Evolutionary conservation across 2,329 filamentous ascomycete species (phyloP), one percentile per base, ranked within the genome.

Genomic region (Colletotrichum tanaceti): DNA sequence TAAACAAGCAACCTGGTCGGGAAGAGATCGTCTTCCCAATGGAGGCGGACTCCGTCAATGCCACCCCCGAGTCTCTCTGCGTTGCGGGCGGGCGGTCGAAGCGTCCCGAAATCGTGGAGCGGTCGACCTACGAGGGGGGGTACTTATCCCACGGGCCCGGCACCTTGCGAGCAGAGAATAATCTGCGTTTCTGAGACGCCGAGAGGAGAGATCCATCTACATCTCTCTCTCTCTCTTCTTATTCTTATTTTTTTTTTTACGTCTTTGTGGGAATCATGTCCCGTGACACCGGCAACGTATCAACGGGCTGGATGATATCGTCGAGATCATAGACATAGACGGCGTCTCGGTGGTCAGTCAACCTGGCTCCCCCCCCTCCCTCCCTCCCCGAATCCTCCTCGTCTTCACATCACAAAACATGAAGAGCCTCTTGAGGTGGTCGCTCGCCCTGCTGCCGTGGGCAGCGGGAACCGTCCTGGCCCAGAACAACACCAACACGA

Each of bases 401-500:
- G n/a, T n/a, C n/a, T n/a, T n/a, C 50, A 24, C 35, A 22, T 50
- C 5, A 50, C 6, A 20, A 63, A 68, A n/a, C n/a, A n/a, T 68
- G 65, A 61, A 52, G 44, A 57, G 44, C 43, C n/a, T 50, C 44
- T 18, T 46, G 39, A 44, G 28, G 35, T 61, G 55, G 65, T 41
- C 49, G 4, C 28, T 68, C 22, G 24, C 43, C 35, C 43, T 68
- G 44, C 62, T 65, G 63, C 62, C 62, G 18, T 65, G 41, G 55
- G 55, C 50, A 32, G 62, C 50, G 18, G 65, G 57, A 16, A 39
- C 49, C 6, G 55, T 60, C n/a, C 22, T 43, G 18, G 62, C 41
- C 20, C 62, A 65, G 28, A 11, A 18, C 3, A 50, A 6, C 43
- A 20, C 11, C n/a, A 18, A 35, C 10, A 18, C 43, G 13, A n/a